Evolutionary conservation across 139 green algal genomes (phyloP).

Genomic region (Microglena sp.): DNA sequence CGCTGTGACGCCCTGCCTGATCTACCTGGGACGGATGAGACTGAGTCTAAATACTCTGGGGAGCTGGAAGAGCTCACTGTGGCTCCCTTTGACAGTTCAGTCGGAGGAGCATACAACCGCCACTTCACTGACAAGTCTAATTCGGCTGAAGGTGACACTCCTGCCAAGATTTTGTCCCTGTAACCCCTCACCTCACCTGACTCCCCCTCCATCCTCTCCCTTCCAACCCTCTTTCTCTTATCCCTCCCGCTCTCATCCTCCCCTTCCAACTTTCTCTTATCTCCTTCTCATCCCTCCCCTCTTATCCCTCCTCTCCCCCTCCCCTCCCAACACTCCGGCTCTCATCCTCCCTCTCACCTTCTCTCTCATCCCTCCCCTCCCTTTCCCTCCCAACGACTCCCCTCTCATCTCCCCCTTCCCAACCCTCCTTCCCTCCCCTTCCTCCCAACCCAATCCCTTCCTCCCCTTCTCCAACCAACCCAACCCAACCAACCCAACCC

Average conservation of each 20-base stretch:
- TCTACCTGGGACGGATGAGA: slow-evolving; percentile 11
- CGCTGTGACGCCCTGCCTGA: neutral
- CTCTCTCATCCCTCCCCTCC: neutral
- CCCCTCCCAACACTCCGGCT: neutral
- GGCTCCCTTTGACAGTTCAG: slow-evolving; percentile 43
- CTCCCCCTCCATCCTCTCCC: no score
- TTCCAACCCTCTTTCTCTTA: no score
- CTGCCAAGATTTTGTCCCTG: no score
- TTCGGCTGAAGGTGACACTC: slow-evolving; percentile 20
- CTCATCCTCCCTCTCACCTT: neutral
- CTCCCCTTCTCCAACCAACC: no score
- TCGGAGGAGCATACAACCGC: slow-evolving; percentile 47
- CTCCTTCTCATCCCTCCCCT: neutral
- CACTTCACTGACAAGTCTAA: slow-evolving; percentile 34
- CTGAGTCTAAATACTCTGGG: slow-evolving; percentile 31
- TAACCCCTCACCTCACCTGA: no score
- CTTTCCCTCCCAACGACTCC: neutral
- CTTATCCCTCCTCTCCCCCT: neutral
- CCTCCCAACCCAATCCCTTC: neutral
- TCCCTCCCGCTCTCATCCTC: no score
- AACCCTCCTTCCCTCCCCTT: neutral
- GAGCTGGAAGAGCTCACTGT: slow-evolving; percentile 32
- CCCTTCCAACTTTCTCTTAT: neutral
- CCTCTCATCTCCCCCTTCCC: neutral
- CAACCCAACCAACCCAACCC: no score